Conservation (phyloP, 108 stramenopile genomes). For the Craspedostauros australis region DNA sequence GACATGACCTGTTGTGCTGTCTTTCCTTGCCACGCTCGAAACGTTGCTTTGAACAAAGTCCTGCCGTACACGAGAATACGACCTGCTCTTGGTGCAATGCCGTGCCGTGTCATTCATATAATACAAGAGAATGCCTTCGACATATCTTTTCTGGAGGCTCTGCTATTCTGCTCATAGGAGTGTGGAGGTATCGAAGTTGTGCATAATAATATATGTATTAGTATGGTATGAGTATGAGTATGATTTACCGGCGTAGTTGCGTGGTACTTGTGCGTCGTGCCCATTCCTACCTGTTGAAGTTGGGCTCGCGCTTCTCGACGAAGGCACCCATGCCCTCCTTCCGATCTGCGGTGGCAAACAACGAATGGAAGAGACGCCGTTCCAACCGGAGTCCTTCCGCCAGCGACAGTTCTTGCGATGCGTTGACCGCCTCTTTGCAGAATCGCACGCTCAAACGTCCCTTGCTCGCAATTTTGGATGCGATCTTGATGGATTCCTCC, state of each 20-base stretch:
- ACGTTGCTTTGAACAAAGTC: too few species aligned
- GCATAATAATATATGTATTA: too few species aligned
- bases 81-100: too few species aligned
- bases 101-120: too few species aligned
- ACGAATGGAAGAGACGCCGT: conserved; percentile 92
- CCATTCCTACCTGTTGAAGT: too few species aligned
- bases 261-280: conserved; percentile 53
- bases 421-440: conserved; percentile 97
- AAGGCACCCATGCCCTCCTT: conserved; percentile 97
- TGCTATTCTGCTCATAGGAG: too few species aligned
- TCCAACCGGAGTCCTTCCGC: conserved; percentile 93
- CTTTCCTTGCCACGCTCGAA: too few species aligned
- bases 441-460: conserved; percentile 75
- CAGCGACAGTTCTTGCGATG: conserved; percentile 89
- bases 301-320: conserved; percentile 81
- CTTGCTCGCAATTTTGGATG: conserved; percentile 82
- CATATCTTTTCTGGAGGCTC: too few species aligned
- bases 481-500: conserved; percentile 89
- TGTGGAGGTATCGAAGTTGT: too few species aligned
- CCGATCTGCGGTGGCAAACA: conserved; percentile 97
- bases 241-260: background rate
- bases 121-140: too few species aligned
- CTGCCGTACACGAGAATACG: too few species aligned
- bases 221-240: background rate
- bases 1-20: too few species aligned